A percentile compares a stretch with the other conserved stretches of the same genome.
phyloP scores from a whole-genome alignment of 192 early-diverging fungal genomes.

The Linnemannia schmuckeri region DNA sequence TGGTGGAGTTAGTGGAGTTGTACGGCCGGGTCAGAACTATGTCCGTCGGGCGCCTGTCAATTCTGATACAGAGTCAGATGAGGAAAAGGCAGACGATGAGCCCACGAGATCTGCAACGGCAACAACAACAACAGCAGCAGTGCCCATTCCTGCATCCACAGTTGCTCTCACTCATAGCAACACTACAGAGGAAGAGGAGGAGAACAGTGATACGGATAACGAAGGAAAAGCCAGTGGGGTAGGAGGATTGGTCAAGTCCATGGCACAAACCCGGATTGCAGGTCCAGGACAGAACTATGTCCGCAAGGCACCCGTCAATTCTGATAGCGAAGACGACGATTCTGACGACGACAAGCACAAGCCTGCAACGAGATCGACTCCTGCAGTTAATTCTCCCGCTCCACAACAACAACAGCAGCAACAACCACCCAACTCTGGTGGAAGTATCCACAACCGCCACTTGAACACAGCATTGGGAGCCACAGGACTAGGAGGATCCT shows the following conservation, averaged over 20 bases:
- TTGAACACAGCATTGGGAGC: neutral
- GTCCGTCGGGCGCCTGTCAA: conserved; percentile 40
- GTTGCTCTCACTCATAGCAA: neutral
- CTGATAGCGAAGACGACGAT: conserved; percentile 47
- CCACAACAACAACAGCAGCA: conserved; percentile 5
- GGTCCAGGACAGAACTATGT: conserved; percentile 50
- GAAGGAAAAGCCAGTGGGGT: neutral
- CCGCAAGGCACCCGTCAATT: conserved; percentile 46
- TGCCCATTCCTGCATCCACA: no score
- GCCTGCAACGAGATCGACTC: neutral
- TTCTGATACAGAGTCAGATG: conserved; percentile 43
- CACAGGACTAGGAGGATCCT: neutral
- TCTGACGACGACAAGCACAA: neutral
- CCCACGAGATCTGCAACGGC: neutral
- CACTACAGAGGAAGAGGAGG: neutral
- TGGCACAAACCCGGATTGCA: conserved; percentile 13
- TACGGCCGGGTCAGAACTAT: conserved; percentile 47
- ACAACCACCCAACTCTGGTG: neutral
- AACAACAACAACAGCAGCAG: neutral
- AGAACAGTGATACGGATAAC: conserved; percentile 13
- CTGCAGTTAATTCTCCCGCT: neutral
- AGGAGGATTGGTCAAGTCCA: neutral
- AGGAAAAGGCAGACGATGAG: conserved; percentile 14
- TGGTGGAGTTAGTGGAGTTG: neutral
- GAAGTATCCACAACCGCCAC: neutral